Evolutionary conservation across 352 stramenopile genomes (phyloP).

Genomic region (Globisporangium heterothallicum): DNA sequence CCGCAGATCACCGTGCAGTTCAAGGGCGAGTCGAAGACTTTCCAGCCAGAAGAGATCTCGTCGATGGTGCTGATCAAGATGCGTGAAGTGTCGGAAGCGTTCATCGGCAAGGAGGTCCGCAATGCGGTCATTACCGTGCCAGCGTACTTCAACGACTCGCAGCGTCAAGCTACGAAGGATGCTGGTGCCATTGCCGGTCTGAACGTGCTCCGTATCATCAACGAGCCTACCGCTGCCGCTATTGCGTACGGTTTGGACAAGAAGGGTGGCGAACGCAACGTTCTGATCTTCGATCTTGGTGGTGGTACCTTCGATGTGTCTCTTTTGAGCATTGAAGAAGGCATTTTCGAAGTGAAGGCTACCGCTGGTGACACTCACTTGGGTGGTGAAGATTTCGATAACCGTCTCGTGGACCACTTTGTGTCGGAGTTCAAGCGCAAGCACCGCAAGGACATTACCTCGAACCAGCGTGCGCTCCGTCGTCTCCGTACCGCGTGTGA

Average conservation of each 20-base stretch:
- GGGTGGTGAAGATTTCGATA: constrained; percentile 94
- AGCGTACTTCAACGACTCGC: constrained; percentile 96
- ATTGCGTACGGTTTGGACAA: constrained; percentile 95
- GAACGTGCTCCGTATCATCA: constrained; percentile 95
- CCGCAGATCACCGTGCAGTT: constrained; percentile 72
- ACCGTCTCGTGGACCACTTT: constrained; percentile 92
- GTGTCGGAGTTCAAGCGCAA: constrained; percentile 91
- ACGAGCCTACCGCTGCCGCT: constrained; percentile 94
- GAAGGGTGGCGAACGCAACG: constrained; percentile 91
- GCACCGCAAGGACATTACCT: constrained; percentile 83
- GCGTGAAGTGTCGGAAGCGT: constrained; percentile 55
- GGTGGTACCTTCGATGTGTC: constrained; percentile 94
- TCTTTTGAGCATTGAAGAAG: constrained; percentile 92
- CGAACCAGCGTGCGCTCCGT: constrained; percentile 87
- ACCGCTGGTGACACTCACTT: constrained; percentile 93
- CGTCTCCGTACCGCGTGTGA: constrained; percentile 92
- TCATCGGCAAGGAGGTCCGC: constrained; percentile 51
- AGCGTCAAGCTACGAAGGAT: constrained; percentile 93
- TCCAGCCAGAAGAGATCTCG: constrained; percentile 77
- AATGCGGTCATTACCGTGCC: constrained; percentile 93
- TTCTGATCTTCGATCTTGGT: constrained; percentile 96
- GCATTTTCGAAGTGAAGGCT: constrained; percentile 95
- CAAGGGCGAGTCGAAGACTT: constrained; percentile 61
- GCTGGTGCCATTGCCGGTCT: constrained; percentile 88
- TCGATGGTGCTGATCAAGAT: constrained; percentile 77